These are phyloP conservation scores for Ambrosia trifida DNA, from an alignment of 129 eudicot species.

Conservation along the genomic window DNA sequence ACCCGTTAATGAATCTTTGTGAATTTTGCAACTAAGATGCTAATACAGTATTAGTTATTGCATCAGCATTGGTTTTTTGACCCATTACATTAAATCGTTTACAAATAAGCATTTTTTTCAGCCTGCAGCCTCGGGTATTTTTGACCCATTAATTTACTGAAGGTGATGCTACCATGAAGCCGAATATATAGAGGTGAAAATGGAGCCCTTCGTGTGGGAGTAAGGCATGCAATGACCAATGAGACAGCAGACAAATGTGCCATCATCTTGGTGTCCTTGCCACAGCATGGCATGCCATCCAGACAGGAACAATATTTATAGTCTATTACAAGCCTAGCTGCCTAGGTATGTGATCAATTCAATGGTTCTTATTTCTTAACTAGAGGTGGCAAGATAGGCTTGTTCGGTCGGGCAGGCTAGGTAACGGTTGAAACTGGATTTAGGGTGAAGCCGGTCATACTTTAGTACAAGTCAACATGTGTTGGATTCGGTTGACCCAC, in stretches of 20 bases:
- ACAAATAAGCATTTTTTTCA: too few species aligned
- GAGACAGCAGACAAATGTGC: constrained; percentile 75
- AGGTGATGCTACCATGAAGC: too few species aligned
- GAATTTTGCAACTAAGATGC: too few species aligned
- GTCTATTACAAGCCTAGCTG: constrained; percentile 84
- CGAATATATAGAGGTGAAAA: constrained; percentile 71
- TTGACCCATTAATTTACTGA: too few species aligned
- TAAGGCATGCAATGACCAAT: constrained; percentile 87
- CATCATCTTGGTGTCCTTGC: constrained; percentile 90
- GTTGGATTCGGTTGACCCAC: not conserved
- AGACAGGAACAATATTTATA: constrained; percentile 66
- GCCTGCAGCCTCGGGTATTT: too few species aligned
- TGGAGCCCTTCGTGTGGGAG: constrained; percentile 86
- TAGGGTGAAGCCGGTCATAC: not conserved
- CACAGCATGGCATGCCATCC: constrained; percentile 81
- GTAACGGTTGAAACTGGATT: not conserved
- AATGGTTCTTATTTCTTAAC: not conserved
- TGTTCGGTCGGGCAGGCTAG: not conserved
- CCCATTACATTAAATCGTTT: too few species aligned
- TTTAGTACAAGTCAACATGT: not conserved
- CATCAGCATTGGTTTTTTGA: too few species aligned
- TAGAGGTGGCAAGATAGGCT: constrained; percentile 4
- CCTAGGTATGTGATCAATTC: constrained; percentile 37
- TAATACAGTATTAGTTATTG: too few species aligned
- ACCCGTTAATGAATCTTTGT: too few species aligned